Conservation (phyloP, 176 grass and related monocot genomes). For the Tillandsia leiboldiana region DNA sequence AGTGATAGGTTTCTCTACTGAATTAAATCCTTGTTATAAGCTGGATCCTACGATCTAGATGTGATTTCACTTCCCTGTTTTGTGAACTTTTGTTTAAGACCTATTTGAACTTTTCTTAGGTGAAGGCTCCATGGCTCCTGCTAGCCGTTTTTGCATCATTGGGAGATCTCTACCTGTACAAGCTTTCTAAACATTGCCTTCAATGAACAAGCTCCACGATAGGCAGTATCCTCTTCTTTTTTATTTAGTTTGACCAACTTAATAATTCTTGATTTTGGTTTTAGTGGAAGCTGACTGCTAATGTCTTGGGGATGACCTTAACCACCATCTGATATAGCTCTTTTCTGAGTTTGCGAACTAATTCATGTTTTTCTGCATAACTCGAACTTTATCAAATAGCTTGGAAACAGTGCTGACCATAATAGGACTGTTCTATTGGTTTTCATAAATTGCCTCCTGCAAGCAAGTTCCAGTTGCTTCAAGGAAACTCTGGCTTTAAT, state of each 20-base stretch:
- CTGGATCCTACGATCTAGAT: too few relatives aligned
- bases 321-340: conserved; percentile 31
- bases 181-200: conserved; percentile 74
- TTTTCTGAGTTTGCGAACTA: conserved; percentile 76
- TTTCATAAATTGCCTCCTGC: conserved; percentile 35
- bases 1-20: background rate
- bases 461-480: conserved; percentile 30
- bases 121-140: conserved; percentile 60
- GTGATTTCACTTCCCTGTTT: background rate
- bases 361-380: conserved; percentile 95
- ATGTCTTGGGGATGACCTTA: conserved; percentile 26
- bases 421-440: conserved; percentile 74
- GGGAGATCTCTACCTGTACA: conserved; percentile 77
- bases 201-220: conserved; percentile 48
- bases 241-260: conserved; percentile 4
- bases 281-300: background rate
- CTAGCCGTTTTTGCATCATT: conserved; percentile 63
- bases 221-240: conserved; percentile 60
- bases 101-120: conserved; percentile 27
- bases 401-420: conserved; percentile 79
- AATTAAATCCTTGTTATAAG: conserved; percentile 1
- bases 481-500: conserved; percentile 63
- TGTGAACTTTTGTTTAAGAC: background rate
- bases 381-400: conserved; percentile 75
- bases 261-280: background rate